A percentile compares a stretch with the other conserved stretches of the same genome.
Conservation (phyloP, 2,329 filamentous ascomycete genomes). For the Drechslerella coelobrocha region DNA sequence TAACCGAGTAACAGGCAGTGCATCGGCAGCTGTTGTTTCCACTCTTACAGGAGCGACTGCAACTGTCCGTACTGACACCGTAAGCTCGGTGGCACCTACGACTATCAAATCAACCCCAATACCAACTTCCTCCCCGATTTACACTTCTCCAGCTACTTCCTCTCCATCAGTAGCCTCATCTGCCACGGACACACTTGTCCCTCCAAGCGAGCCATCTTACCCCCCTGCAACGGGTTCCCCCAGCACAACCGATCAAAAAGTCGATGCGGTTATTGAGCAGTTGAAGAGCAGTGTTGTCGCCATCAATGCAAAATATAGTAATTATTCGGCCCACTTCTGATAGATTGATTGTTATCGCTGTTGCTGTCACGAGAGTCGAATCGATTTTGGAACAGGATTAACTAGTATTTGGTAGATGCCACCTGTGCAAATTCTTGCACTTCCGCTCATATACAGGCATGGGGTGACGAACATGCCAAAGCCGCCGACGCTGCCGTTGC, state of each 20-base stretch:
- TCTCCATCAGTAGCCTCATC: neutral
- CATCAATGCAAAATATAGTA: slow-evolving; percentile 45
- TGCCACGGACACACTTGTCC: slow-evolving; percentile 4
- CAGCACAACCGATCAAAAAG: slow-evolving; percentile 24
- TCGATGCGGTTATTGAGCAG: slow-evolving; percentile 31
- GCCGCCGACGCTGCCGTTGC: slow-evolving; percentile 22
- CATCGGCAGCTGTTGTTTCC: slow-evolving; percentile 10
- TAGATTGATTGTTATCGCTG: neutral
- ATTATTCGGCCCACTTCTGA: neutral
- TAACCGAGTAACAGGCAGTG: slow-evolving; percentile 10
- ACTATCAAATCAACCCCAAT: neutral
- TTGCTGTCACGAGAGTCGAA: neutral
- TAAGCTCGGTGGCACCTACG: slow-evolving; percentile 8
- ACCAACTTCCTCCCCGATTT: neutral
- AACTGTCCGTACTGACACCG: neutral
- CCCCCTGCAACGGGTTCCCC: slow-evolving; percentile 38
- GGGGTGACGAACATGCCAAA: slow-evolving; percentile 43
- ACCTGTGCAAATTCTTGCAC: slow-evolving; percentile 36
- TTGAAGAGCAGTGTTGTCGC: slow-evolving; percentile 34
- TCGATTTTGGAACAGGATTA: neutral
- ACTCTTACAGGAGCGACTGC: slow-evolving; percentile 5
- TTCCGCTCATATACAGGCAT: slow-evolving; percentile 34
- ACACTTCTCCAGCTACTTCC: neutral
- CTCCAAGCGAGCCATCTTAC: slow-evolving; percentile 42
- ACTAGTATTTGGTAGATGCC: slow-evolving; percentile 10